Base-by-base conservation (phyloP, 2,329 filamentous ascomycete genomes). In the Thelonectria rubi region DNA sequence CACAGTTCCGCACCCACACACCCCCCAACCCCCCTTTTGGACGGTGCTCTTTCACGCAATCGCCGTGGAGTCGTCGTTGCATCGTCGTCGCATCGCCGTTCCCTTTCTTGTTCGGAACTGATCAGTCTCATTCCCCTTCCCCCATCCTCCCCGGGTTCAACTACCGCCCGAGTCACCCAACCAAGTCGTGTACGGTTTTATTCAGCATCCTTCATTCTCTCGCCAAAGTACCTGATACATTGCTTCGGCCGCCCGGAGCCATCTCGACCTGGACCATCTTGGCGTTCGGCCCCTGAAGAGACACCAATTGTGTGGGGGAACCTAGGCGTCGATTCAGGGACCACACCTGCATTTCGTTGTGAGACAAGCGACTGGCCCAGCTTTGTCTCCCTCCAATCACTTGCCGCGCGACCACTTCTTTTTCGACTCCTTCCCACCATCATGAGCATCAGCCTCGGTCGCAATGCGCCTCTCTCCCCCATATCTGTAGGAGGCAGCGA, bases 401-500 rank as follows among this genome's bases (percentile, higher is more conserved):
- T 50, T 48, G 62, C 45, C 59, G 67, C 62, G 55, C 63, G 67
- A 69, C 69, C 65, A 65, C 65, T 58, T 63, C 65, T 69, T 49
- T 53, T 58, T 58, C 21, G 63, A 64, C 63, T 66, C 60, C 55
- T 62, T 60, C 59, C 58, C 70, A 69, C 65, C 69, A 86, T 77
- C 80, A 91, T 92, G 89, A 91, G 74, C 75, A 73, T 73, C 72
- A 69, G 68, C 65, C 84, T 82, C 75, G 85, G 83, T 76, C 86
- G 86, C 80, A 88, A 91, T 86, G 89, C 87, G 80, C 89, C 90
- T 75, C 84, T 94, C 77, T 94, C 92, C 75, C 92, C 92, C 74
- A 86, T 93, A 77, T 95, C 92, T 80, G 81, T 91, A 84, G 89
- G 90, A 77, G 92, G 90, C 76, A 93, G 88, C 82, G 92, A 95